A percentile compares a stretch with the other conserved stretches of the same genome.
Conservation (phyloP, 495 filamentous ascomycete genomes). For the Cercophora sp. region DNA sequence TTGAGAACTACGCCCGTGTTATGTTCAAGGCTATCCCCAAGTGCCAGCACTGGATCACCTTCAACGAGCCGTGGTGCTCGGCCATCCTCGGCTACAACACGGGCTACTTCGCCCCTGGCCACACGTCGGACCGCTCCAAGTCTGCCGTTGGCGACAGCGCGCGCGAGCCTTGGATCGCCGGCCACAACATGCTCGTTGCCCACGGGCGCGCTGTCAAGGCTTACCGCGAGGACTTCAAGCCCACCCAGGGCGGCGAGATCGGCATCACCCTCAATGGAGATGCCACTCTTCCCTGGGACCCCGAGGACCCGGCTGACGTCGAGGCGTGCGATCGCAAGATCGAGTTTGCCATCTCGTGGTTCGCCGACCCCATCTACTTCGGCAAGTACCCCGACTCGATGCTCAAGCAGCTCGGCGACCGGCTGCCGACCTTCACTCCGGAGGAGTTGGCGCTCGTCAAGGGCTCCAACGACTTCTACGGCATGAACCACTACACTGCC, state of each 20-base stretch:
- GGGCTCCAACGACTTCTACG: conserved; percentile 78
- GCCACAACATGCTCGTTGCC: conserved; percentile 57
- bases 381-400: conserved; percentile 75
- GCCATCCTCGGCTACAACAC: conserved; percentile 58
- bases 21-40: conserved; percentile 56
- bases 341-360: conserved; percentile 64
- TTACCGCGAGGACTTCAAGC: conserved; percentile 66
- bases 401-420: conserved; percentile 66
- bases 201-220: conserved; percentile 60
- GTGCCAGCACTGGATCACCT: conserved; percentile 63
- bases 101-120: conserved; percentile 57
- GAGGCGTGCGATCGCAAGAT: conserved; percentile 61
- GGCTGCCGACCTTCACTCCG: conserved; percentile 60
- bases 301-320: conserved; percentile 51
- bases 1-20: conserved; percentile 55
- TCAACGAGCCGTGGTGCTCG: conserved; percentile 63
- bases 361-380: conserved; percentile 71
- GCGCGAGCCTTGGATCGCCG: conserved; percentile 57
- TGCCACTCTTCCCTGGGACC: conserved; percentile 55
- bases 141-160: conserved; percentile 52
- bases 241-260: conserved; percentile 54
- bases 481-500: conserved; percentile 82
- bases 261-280: conserved; percentile 63
- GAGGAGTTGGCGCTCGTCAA: conserved; percentile 65
- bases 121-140: conserved; percentile 54